These are phyloP conservation scores for Platanthera guangdongensis DNA, from an alignment of 106 monocot species.

Conservation along the genomic window DNA sequence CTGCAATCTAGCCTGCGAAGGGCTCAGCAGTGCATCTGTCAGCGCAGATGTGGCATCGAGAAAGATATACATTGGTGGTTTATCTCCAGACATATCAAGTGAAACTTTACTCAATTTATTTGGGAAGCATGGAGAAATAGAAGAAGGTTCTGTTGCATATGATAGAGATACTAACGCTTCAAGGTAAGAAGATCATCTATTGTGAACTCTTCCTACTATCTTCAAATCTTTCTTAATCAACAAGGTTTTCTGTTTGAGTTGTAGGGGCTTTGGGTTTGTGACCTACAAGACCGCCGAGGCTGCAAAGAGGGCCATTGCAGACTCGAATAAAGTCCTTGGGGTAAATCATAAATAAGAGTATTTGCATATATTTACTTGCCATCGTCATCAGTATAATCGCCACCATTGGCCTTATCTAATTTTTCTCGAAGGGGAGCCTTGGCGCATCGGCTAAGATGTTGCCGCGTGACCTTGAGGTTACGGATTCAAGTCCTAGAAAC, in stretches of 20 bases:
- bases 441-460: no score
- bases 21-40: constrained; percentile 29
- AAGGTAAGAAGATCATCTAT: constrained; percentile 15
- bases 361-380: background rate
- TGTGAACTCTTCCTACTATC: background rate
- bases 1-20: constrained; percentile 51
- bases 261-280: constrained; percentile 58
- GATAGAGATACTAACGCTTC: constrained; percentile 42
- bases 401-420: no score
- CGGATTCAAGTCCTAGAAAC: no score
- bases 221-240: background rate
- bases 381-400: no score
- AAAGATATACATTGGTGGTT: constrained; percentile 45
- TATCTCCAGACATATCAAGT: constrained; percentile 40
- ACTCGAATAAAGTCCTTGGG: constrained; percentile 42
- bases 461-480: no score
- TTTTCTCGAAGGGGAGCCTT: background rate
- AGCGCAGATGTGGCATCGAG: constrained; percentile 35
- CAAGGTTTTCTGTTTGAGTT: background rate
- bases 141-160: constrained; percentile 59
- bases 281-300: constrained; percentile 41
- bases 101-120: constrained; percentile 46
- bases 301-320: constrained; percentile 49
- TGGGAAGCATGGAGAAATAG: constrained; percentile 46
- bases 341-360: constrained; percentile 18